Base-by-base conservation (phyloP, 768 basidiomycete genomes). In the Termitomyces sp. region DNA sequence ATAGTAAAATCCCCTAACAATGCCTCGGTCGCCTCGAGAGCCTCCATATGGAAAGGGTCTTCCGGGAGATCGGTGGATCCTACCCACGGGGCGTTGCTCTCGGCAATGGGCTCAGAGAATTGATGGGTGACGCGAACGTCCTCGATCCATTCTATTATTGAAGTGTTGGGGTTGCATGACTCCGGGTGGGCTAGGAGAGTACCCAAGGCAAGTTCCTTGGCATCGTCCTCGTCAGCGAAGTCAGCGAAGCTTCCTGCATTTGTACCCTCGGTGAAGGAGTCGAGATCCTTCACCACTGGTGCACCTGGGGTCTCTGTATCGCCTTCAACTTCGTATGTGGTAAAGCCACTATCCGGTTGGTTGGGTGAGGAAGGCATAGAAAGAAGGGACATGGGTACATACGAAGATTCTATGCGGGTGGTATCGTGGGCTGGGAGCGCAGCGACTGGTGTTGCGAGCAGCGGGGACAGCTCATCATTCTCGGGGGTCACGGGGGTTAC, bases 261-360 rank as follows among this genome's bases (percentile, higher is more conserved):
- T 9, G 78, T 80, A 33, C 82, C 82, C 47, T 83, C 81, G n/a
- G 80, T 81, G 71, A 84, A 84, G 53, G 80, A 78, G 58, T 83
- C 82, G 33, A 76, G 65, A 63, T 84, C 83, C 67, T 79, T 82
- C 63, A 84, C 62, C 56, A 73, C 64, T 10, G 82, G 83, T 30
- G 83, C 79, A 3, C 67, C 71, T 17, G 79, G 76, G 37, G 70
- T 62, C 54, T 66, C 60, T 53, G 73, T 63, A 43, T 45, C 37
- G 31, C 51, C 55, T 31, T 38, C 23, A 14, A 55, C 19, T 21
- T 57, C 48, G 6, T 54, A 54, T 51, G 55, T 58, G 15, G 33
- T 48, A 51, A 56, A 41, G 28, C 53, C 55, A 46, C 62, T 67
- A 53, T 15, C 46, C 46, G 41, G 41, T 43, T 49, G 30, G 30